Evolutionary conservation across 495 filamentous ascomycete genomes (phyloP), one percentile per base, ranked within the genome.

Genomic region (Daldinia childiae): DNA sequence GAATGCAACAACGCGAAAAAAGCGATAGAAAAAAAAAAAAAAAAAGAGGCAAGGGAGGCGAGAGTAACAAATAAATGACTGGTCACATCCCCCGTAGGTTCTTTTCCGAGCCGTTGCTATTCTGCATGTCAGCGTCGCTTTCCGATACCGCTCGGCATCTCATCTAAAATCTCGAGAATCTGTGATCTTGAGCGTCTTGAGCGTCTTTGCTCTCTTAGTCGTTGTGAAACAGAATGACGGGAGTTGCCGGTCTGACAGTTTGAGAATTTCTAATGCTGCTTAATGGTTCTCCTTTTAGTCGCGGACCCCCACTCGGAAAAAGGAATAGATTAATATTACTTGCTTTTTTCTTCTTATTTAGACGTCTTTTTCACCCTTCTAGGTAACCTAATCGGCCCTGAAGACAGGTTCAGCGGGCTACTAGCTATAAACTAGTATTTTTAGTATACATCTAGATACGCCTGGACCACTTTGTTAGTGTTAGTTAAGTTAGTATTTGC

Each of bases 111-210:
- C 9, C 54, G 56, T 59, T 24, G 21, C 24, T 19, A 21, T 41
- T 21, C 65, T 73, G 61, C 70, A 65, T 68, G 70, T 66, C 51
- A 72, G 41, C 63, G 62, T 62, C 50, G 52, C 65, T 24, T 65
- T 68, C 70, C 70, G 70, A 73, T 73, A 57, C 70, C 70, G 70
- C 70, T 68, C 70, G 50, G 65, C 70, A 73, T 48, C 61, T 62
- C 54, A 56, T 58, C 21, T 61, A 27, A 51, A 41, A 61, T 55
- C 52, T 67, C 34, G 50, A 62, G n/a, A 39, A 57, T 64, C 41
- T 55, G 19, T 45, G 21, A 54, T 54, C 27, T 45, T 12, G 9
- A n/a, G 9, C 8, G 19, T 48, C 6, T 6, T 30, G 6, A 4
- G 26, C 26, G 26, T 27, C 17, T 19, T 19, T 21, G 19, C 19